phyloP scores from a whole-genome alignment of 2,329 filamentous ascomycete species.

The Ophiocordyceps camponoti-saundersi region DNA sequence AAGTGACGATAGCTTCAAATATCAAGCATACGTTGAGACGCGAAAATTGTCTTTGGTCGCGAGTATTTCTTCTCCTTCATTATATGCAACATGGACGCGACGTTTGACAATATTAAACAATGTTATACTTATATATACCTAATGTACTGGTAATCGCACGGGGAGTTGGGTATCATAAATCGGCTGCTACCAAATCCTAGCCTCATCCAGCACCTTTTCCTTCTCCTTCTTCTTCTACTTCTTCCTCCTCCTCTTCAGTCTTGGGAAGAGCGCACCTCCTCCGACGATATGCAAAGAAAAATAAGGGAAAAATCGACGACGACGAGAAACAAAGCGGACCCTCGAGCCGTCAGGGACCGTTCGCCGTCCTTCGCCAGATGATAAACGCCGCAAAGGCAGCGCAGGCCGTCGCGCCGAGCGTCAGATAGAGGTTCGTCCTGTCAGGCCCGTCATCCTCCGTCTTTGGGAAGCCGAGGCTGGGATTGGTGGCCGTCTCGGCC shows the following conservation, averaged over 20 bases:
- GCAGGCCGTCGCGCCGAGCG: conserved; percentile 55
- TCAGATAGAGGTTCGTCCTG: conserved; percentile 71
- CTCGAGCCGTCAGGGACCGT: conserved; percentile 17
- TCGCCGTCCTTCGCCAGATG: conserved; percentile 45
- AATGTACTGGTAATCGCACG: background rate
- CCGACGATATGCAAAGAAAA: background rate
- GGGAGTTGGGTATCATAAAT: conserved; percentile 16
- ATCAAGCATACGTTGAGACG: too few relatives aligned
- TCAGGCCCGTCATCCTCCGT: conserved; percentile 74
- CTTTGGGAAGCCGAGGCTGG: conserved; percentile 76
- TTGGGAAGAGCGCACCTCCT: background rate
- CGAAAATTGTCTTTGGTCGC: background rate
- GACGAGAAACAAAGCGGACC: background rate
- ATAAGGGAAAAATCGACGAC: background rate
- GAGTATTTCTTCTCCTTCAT: too few relatives aligned
- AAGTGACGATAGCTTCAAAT: too few relatives aligned
- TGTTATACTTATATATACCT: background rate
- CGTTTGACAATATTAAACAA: too few relatives aligned
- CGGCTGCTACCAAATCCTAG: conserved; percentile 7
- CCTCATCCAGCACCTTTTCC: conserved; percentile 2
- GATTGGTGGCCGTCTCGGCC: conserved; percentile 82
- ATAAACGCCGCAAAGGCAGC: conserved; percentile 46
- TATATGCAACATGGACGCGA: too few relatives aligned
- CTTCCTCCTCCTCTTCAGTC: background rate
- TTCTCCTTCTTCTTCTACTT: background rate